These are phyloP conservation scores for Lentithecium fluviatile DNA, from an alignment of 495 filamentous ascomycete genomes.

Conservation along the genomic window DNA sequence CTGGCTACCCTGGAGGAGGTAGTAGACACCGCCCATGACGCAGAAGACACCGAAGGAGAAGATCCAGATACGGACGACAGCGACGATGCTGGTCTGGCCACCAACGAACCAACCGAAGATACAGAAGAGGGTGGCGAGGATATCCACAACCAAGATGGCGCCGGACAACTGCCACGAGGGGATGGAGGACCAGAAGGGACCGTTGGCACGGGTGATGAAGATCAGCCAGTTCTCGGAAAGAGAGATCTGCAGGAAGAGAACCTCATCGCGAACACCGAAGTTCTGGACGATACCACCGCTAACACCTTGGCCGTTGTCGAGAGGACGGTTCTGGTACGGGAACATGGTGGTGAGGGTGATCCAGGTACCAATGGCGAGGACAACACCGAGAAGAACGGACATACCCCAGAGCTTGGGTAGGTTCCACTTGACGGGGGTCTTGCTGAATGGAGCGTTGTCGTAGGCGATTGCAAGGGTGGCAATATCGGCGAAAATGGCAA, in stretches of 20 bases:
- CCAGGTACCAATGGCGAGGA: conserved; percentile 81
- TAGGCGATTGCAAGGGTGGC: conserved; percentile 92
- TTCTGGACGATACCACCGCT: conserved; percentile 84
- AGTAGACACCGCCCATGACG: conserved; percentile 65
- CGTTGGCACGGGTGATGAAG: conserved; percentile 89
- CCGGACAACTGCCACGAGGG: conserved; percentile 78
- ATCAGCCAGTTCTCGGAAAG: conserved; percentile 96
- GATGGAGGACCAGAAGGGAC: conserved; percentile 78
- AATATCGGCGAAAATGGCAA: conserved; percentile 93
- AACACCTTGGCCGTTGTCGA: conserved; percentile 36
- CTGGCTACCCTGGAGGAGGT: conserved; percentile 70
- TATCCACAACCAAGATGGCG: conserved; percentile 76
- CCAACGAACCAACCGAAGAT: conserved; percentile 76
- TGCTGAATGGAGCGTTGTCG: conserved; percentile 86
- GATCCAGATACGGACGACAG: conserved; percentile 83
- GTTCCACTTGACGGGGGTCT: conserved; percentile 91
- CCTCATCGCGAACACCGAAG: conserved; percentile 74
- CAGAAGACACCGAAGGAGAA: conserved; percentile 86
- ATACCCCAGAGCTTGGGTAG: conserved; percentile 89
- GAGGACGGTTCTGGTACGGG: conserved; percentile 36
- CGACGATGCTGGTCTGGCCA: conserved; percentile 66
- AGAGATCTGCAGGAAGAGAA: conserved; percentile 87
- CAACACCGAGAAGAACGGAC: conserved; percentile 75
- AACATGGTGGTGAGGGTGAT: conserved; percentile 51
- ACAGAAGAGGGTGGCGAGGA: conserved; percentile 79